Base-by-base conservation (phyloP, 2,329 filamentous ascomycete species). In the Teratosphaeria destructans region DNA sequence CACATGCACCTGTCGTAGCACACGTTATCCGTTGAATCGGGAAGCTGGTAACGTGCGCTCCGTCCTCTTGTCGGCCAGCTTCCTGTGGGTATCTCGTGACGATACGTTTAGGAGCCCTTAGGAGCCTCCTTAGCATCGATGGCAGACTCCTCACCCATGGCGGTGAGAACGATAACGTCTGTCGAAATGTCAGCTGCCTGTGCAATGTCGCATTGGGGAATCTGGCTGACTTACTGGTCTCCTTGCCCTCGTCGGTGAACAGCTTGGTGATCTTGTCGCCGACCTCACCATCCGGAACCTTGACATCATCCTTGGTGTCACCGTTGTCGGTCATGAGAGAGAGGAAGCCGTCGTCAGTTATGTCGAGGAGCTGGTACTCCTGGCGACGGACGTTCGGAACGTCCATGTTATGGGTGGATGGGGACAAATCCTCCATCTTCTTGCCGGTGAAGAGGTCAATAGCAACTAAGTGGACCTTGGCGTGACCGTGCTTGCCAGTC, bases 401-500 rank as follows among this genome's bases (percentile, higher is more conserved):
- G 74, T 99, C 90, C 90, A 95, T 95, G 85, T 95, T 86, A 81
- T 87, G 85, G 83, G 94, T 99, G 76, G 94, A 99, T 71, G 94
- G 94, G 79, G 87, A 96, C 65, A 99, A 86, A 82, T 99, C 95
- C 84, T 99, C 94, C 69, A 96, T 85, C 87, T 99, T 99, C 90
- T 96, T 99, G 85, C 84, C 84, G 68, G 92, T 99, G 88, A 99
- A 99, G 83, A 99, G 97, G 79, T 99, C 94, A 78, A 95, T 86
- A 76, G 91, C 94, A 74, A 96, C 88, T 73, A 99, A 82, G 82
- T 99, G 93, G 78, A 99, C 94, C 88, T 99, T 99, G 82, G 94
- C 94, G 89, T 99, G 95, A 79, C 94, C 94, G 89, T 99, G 94
- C 90, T 99, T 99, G 82, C 94, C 94, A 71, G 94, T 99, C 92